phyloP scores from a whole-genome alignment of 2,329 filamentous ascomycete genomes.

The Chaetomiaceae sp. region DNA sequence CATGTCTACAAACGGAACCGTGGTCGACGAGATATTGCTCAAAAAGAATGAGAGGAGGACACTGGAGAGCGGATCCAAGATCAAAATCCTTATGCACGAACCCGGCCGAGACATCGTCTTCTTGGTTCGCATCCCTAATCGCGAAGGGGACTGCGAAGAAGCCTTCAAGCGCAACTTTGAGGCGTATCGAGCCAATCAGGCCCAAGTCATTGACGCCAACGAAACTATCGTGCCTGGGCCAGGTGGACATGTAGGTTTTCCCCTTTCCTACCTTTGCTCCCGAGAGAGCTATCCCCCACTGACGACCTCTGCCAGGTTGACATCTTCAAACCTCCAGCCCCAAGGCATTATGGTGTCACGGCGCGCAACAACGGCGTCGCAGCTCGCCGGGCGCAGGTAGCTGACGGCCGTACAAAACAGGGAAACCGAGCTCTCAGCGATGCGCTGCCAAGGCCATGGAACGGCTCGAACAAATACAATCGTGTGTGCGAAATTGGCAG shows the following conservation, averaged over 20 bases:
- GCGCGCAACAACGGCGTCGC: conserved; percentile 5
- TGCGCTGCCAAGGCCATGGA: conserved; percentile 62
- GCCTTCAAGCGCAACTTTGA: conserved; percentile 66
- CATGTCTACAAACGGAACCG: conserved; percentile 90
- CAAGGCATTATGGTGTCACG: no score
- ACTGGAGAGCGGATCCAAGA: conserved; percentile 66
- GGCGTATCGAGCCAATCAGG: conserved; percentile 54
- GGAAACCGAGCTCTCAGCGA: conserved; percentile 32
- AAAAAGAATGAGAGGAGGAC: conserved; percentile 50
- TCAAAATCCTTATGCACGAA: conserved; percentile 61
- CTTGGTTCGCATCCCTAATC: conserved; percentile 76
- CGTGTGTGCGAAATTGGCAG: conserved; percentile 78
- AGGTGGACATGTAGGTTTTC: conserved; percentile 42
- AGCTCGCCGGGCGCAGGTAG: conserved; percentile 9
- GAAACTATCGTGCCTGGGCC: conserved; percentile 46
- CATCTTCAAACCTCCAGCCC: conserved; percentile 21
- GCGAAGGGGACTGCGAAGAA: conserved; percentile 60
- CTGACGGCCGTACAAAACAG: conserved; percentile 25
- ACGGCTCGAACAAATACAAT: conserved; percentile 80
- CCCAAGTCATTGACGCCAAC: conserved; percentile 33
- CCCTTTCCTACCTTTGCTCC: neutral
- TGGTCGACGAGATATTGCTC: conserved; percentile 72
- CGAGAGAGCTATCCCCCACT: neutral
- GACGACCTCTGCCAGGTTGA: conserved; percentile 23
- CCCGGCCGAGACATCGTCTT: conserved; percentile 64